These are phyloP conservation scores for Epithemia pelagica DNA, from an alignment of 108 stramenopile genomes.

Conservation along the genomic window DNA sequence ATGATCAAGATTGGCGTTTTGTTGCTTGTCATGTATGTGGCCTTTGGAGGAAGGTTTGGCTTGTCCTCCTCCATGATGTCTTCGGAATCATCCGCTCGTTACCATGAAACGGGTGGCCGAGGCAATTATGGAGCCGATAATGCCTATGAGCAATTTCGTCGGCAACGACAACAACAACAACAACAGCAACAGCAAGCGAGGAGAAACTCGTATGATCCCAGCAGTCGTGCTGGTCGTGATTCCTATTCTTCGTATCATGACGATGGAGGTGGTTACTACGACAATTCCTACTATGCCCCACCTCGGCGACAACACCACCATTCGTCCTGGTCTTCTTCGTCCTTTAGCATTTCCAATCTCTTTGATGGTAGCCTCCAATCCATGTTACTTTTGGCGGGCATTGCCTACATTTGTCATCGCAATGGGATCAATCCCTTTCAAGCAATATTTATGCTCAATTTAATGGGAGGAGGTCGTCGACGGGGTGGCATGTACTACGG, in stretches of 20 bases:
- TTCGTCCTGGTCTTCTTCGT: slow-evolving; percentile 7
- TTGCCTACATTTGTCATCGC: slow-evolving; percentile 39
- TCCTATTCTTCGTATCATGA: slow-evolving; percentile 4
- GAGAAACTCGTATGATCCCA: neutral
- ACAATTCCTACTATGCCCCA: neutral
- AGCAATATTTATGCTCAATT: slow-evolving; percentile 45
- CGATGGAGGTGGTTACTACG: slow-evolving; percentile 1
- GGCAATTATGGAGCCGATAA: slow-evolving; percentile 57
- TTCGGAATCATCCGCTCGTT: slow-evolving; percentile 3
- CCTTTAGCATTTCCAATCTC: slow-evolving; percentile 15
- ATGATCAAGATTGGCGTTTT: slow-evolving; percentile 42
- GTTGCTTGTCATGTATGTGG: slow-evolving; percentile 56
- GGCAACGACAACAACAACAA: slow-evolving; percentile 8
- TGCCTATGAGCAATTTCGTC: slow-evolving; percentile 52
- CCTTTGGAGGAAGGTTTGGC: slow-evolving; percentile 78
- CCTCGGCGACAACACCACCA: neutral
- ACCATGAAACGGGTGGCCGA: neutral
- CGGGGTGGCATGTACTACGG: slow-evolving; percentile 6
- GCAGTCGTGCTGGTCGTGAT: neutral
- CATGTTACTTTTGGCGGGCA: slow-evolving; percentile 31
- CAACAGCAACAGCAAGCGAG: neutral
- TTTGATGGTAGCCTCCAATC: slow-evolving; percentile 47
- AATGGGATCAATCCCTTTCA: slow-evolving; percentile 69
- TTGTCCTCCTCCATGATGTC: slow-evolving; percentile 23
- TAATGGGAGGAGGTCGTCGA: slow-evolving; percentile 30